Percentiles rank a stretch among this genome's conserved stretches.
Conservation (phyloP, 2,329 filamentous ascomycete species). For the Microdochium nivale region DNA sequence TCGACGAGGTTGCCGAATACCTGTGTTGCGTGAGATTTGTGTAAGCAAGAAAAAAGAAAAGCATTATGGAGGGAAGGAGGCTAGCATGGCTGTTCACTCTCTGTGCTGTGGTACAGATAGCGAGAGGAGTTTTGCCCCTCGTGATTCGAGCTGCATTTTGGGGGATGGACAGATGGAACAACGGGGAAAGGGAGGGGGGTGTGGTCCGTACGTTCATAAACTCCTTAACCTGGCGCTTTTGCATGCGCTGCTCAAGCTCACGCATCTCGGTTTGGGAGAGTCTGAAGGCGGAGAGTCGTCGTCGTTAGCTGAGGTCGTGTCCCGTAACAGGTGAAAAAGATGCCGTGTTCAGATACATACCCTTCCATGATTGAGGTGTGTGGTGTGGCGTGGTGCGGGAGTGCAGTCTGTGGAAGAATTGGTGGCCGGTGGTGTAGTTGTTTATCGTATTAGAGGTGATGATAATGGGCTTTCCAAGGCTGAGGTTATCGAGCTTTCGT, state of each 20-base stretch:
- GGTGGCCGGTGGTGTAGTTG: background rate
- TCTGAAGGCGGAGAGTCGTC: conserved; percentile 19
- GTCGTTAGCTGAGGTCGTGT: background rate
- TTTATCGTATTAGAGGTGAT: background rate
- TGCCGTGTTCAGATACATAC: no score
- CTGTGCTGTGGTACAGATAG: no score
- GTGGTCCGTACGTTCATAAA: conserved; percentile 78
- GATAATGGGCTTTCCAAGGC: background rate
- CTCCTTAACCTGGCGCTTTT: conserved; percentile 97
- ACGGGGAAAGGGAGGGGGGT: conserved; percentile 1
- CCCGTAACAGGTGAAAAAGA: no score
- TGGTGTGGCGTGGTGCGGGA: background rate
- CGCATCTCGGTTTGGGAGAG: conserved; percentile 77
- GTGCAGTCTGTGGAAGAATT: background rate
- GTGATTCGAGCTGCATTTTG: no score
- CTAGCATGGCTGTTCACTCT: no score
- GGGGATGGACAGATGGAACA: no score
- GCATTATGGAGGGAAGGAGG: no score
- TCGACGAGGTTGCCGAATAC: conserved; percentile 63
- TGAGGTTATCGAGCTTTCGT: background rate
- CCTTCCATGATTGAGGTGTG: no score
- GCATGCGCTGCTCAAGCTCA: conserved; percentile 89
- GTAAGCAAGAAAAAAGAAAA: no score
- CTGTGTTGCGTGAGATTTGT: no score
- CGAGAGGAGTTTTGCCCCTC: no score